A percentile compares a stretch with the other conserved stretches of the same genome.
phyloP scores from a whole-genome alignment of 768 basidiomycete genomes.

The Antrodiella citrinella region DNA sequence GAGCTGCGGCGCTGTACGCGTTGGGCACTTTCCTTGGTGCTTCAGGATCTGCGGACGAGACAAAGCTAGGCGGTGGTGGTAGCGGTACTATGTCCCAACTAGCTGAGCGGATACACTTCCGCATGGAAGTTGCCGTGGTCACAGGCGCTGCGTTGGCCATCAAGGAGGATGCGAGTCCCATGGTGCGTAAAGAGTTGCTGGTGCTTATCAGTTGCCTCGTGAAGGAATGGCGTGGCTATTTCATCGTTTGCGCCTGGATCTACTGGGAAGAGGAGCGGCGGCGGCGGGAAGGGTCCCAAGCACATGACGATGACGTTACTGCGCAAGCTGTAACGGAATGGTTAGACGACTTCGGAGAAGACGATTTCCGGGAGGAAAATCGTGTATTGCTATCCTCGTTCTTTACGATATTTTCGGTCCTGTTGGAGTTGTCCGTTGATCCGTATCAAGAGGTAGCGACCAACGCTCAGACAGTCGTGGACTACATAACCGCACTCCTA shows the following conservation, averaged over 20 bases:
- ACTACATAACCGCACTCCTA: constrained; percentile 86
- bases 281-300: constrained; percentile 35
- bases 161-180: constrained; percentile 91
- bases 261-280: constrained; percentile 89
- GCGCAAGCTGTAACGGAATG: constrained; percentile 69
- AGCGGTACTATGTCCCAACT: constrained; percentile 72
- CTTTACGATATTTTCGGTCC: constrained; percentile 83
- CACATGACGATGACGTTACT: constrained; percentile 58
- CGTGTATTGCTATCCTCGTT: constrained; percentile 83
- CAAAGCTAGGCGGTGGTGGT: constrained; percentile 73
- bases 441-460: constrained; percentile 90
- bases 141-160: constrained; percentile 84
- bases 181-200: constrained; percentile 92
- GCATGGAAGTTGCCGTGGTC: constrained; percentile 87
- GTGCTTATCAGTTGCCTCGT: constrained; percentile 89
- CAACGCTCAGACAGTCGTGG: constrained; percentile 83
- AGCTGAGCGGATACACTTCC: constrained; percentile 72
- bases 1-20: constrained; percentile 85
- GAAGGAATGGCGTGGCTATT: constrained; percentile 94
- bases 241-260: constrained; percentile 93
- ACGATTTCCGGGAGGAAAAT: constrained; percentile 69
- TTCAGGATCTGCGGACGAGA: constrained; percentile 61
- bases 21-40: constrained; percentile 92
- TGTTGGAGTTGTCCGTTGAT: constrained; percentile 88
- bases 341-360: constrained; percentile 61